Base-by-base conservation (phyloP, 257 asterid genomes). In the Solanum raphanifolium region DNA sequence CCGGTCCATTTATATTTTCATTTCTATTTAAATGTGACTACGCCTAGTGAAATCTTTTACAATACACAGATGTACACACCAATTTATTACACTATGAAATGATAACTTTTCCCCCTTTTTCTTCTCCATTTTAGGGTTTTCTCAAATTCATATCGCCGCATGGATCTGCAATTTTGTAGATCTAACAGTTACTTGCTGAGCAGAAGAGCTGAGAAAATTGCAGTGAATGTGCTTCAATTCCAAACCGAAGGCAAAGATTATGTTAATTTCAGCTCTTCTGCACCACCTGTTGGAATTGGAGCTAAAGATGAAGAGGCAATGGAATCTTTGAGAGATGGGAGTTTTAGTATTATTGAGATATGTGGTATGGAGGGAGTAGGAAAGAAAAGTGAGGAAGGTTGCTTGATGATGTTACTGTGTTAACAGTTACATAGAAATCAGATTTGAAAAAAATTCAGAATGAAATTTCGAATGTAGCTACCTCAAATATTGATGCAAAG, bases 401-500 rank as follows among this genome's bases (percentile, higher is more conserved):
- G 38, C 31, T 71, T 0, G 13, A 31, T 71, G 34, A 66, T 66
- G 9, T 66, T 66, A 2, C 5, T 21, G 25, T 1, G 13, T 58
- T 8, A 21, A 58, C 68, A 7, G 13, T 21, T 1, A 18, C 2
- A 8, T 58, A 58, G 1, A 1, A 55, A 18, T 3, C 2, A 20
- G 0, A 55, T 3, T 18, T 55, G n/a, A 55, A 55, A 55, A 55
- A 18, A 55, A 18, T 55, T 55, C 11, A 55, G 11, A 55, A 55
- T 0, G 2, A 55, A 55, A 55, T 55, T 55, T 0, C n/a, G 10
- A 55, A 55, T 55, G n/a, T 2, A 18, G 0, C 4, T 0, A 18
- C 0, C 10, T 6, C 65, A 55, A 18, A 55, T 18, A 18, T 55
- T 6, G 10, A 55, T 55, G 65, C n/a, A 18, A 55, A 55, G n/a